phyloP scores from a whole-genome alignment of 352 stramenopile genomes.

The Pythium graminicola region DNA sequence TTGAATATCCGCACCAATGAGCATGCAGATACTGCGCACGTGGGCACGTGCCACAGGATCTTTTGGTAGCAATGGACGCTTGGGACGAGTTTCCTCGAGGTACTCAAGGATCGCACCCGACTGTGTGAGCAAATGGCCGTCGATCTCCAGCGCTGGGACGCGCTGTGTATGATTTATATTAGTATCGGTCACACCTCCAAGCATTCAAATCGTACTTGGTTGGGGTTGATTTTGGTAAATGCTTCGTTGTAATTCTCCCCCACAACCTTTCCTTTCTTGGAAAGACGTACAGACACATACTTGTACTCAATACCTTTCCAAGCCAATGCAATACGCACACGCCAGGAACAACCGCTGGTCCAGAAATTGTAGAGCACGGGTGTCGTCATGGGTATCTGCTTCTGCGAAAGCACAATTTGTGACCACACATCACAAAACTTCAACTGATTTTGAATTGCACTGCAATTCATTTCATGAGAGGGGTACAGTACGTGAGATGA shows the following conservation, averaged over 20 bases:
- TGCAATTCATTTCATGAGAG: slow-evolving; percentile 8
- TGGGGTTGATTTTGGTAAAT: slow-evolving; percentile 61
- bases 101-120: slow-evolving; percentile 92
- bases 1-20: slow-evolving; percentile 90
- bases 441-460: slow-evolving; percentile 3
- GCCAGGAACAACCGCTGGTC: slow-evolving; percentile 86
- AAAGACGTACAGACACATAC: slow-evolving; percentile 70
- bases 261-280: slow-evolving; percentile 37
- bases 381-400: too few relatives aligned
- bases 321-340: slow-evolving; percentile 82
- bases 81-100: slow-evolving; percentile 79
- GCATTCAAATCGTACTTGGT: slow-evolving; percentile 33
- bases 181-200: too few relatives aligned
- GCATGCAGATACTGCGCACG: slow-evolving; percentile 83
- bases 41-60: slow-evolving; percentile 61
- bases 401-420: too few relatives aligned
- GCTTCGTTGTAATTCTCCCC: slow-evolving; percentile 49
- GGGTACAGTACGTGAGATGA: too few relatives aligned
- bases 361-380: slow-evolving; percentile 81
- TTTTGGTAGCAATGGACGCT: slow-evolving; percentile 61
- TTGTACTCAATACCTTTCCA: slow-evolving; percentile 84
- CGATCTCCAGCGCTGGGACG: slow-evolving; percentile 77
- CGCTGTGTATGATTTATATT: slow-evolving; percentile 41
- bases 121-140: slow-evolving; percentile 65
- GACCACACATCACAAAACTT: background rate